A percentile compares a stretch with the other conserved stretches of the same genome.
Conservation (phyloP, 108 stramenopile species). For the Skeletonema grethae region DNA sequence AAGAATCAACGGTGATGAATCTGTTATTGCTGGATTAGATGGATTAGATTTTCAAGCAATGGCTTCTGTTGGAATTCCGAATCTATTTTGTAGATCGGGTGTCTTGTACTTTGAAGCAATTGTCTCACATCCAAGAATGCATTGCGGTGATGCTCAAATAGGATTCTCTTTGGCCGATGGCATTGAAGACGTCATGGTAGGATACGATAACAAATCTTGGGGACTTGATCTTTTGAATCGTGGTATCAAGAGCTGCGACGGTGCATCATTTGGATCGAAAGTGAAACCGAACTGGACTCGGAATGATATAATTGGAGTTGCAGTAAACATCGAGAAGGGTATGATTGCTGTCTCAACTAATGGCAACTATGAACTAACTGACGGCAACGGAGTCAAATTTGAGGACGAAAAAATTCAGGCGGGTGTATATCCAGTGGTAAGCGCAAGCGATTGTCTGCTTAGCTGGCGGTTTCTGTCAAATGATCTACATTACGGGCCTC, state of each 20-base stretch:
- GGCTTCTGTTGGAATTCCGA: not conserved
- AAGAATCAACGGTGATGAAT: slow-evolving; percentile 1
- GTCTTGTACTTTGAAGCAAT: slow-evolving; percentile 2
- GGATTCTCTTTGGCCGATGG: slow-evolving; percentile 23
- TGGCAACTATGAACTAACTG: slow-evolving; percentile 10
- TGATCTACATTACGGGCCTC: slow-evolving; percentile 11
- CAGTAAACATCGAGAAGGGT: slow-evolving; percentile 21
- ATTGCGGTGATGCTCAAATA: not conserved
- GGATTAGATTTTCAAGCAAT: not conserved
- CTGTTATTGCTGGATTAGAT: not conserved
- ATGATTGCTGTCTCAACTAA: slow-evolving; percentile 21
- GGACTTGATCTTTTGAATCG: slow-evolving; percentile 9
- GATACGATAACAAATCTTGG: slow-evolving; percentile 14
- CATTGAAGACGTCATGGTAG: slow-evolving; percentile 9
- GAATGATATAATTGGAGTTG: slow-evolving; percentile 18
- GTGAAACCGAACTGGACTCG: not conserved
- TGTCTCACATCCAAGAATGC: too few relatives aligned
- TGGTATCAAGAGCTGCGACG: slow-evolving; percentile 10
- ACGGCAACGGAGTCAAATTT: slow-evolving; percentile 18
- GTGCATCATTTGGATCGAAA: not conserved
- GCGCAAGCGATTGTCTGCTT: not conserved
- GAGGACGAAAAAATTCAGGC: slow-evolving; percentile 14
- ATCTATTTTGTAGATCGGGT: not conserved
- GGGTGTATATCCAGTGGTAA: slow-evolving; percentile 20
- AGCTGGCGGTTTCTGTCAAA: slow-evolving; percentile 3